Evolutionary conservation across 768 basidiomycete genomes (phyloP), one percentile per base, ranked within the genome.

Genomic region (Russula sp.): DNA sequence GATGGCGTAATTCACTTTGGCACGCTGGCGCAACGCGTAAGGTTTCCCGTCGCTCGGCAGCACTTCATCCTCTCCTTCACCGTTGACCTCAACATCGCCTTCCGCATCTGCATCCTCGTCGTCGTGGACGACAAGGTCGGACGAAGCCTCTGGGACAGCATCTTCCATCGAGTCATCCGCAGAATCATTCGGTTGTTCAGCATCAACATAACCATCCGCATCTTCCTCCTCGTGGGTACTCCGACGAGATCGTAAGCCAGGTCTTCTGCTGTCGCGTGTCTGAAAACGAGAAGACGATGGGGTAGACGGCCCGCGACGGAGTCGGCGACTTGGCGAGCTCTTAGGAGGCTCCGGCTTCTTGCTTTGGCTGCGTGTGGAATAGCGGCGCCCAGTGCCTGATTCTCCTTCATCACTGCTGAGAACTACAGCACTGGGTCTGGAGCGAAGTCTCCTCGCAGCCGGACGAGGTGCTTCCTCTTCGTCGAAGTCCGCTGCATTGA

Each of bases 1-100:
- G 22, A 91, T 88, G 13, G 86, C 86, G 61, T 93, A 93, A 70
- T 92, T 91, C 68, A 93, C 84, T 63, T 81, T 80, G 50, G 70
- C 71, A 55, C 90, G 77, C 69, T 85, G 82, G 20, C 91, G 78
- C 42, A 93, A 76, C 0, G 83, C 70, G 68, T 93, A 93, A 16
- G 84, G 83, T 50, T 77, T 80, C 9, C 82, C 83, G 59, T 84
- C 83, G 27, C 71, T 78, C 47, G 82, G 82, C 7, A 78, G 76
- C 31, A 78, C 77, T 0, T 78, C 80, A 18, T 78, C 79, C 76
- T 78, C 57, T 0, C 76, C 78, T 16, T 66, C 68, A 42, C 71
- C 76, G 22, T 76, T 79, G 0, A 63, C 74, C 52, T 77, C 77
- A 2, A 68, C 70, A 62, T 79, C 79, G 3, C 68, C 73, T 32